These are phyloP conservation scores for Tricholoma sp. DNA, from an alignment of 768 basidiomycete genomes.

Conservation along the genomic window DNA sequence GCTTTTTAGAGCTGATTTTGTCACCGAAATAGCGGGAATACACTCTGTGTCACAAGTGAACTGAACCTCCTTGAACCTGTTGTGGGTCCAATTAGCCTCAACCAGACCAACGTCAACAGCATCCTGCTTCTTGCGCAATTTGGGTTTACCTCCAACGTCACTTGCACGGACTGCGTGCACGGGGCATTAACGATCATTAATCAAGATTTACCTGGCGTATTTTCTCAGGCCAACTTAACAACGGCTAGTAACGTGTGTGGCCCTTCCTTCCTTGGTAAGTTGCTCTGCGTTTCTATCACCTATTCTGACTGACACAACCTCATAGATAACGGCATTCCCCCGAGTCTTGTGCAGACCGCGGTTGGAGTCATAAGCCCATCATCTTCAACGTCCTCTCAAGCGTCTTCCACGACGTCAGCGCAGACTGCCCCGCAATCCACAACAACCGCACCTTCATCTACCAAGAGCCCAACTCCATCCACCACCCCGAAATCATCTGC, in stretches of 20 bases:
- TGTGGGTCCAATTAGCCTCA: conserved; percentile 25
- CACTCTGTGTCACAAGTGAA: conserved; percentile 50
- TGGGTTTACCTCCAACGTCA: conserved; percentile 25
- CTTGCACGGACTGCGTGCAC: conserved; percentile 44
- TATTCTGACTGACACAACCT: neutral
- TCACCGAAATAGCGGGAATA: conserved; percentile 15
- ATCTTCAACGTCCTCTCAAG: neutral
- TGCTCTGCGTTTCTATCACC: neutral
- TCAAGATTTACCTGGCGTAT: conserved; percentile 26
- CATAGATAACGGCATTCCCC: conserved; percentile 18
- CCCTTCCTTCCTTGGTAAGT: conserved; percentile 36
- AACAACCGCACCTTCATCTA: neutral
- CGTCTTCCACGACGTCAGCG: conserved; percentile 1
- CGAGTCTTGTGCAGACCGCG: conserved; percentile 10
- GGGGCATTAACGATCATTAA: conserved; percentile 33
- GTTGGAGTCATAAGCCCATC: neutral
- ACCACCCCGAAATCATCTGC: conserved; percentile 11
- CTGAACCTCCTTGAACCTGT: conserved; percentile 39
- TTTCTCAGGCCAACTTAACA: conserved; percentile 17
- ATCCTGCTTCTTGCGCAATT: conserved; percentile 3
- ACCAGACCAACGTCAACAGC: conserved; percentile 19
- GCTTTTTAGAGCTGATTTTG: neutral
- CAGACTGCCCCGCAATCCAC: neutral
- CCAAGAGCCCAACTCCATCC: neutral
- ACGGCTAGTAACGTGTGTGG: conserved; percentile 30